Evolutionary conservation across 2,329 filamentous ascomycete species (phyloP), one percentile per base, ranked within the genome.

Genomic region (Aspergillus sp.): DNA sequence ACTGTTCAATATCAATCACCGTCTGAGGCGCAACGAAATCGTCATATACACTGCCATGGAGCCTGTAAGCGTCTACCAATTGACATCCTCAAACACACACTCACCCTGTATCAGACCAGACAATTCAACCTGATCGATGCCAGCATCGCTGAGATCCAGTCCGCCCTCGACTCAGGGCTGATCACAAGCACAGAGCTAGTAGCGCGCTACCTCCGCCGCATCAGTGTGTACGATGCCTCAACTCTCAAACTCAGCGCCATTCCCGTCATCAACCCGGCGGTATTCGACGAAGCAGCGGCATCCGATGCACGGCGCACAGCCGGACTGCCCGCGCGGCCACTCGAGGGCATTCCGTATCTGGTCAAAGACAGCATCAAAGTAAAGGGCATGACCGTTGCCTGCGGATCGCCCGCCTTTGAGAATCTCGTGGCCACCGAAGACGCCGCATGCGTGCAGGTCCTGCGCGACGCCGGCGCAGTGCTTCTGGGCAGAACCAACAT

Each of bases 331-430:
- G 54, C 57, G 3, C 66, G 76, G 2, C 70, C 69, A 0, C 68
- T 84, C 0, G 81, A 85, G 57, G 80, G 82, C 1, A 82, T 85
- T 5, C 81, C 81, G 0, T 84, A 75, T 53, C 81, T 80, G 0
- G 70, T 83, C 58, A 85, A 85, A 62, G 82, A 85, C 59, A 79
- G 74, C 58, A 84, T 79, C 69, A 81, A 78, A 56, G 76, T 80
- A 23, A 71, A 73, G 20, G 78, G 78, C 1, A 76, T 84, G 72
- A 81, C 76, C 0, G 77, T 79, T 2, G 80, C 81, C 0, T 69
- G 74, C 47, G 82, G 81, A 1, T 84, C 81, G 0, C 79, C 79
- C 2, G 82, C 82, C 0, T 81, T 85, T 49, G 60, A 74, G 29
- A 61, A 77, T 6, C 61, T 85, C 0, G 58, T 78, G 2, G 75